Evolutionary conservation across 805 yeast genomes (phyloP), one percentile per base, ranked within the genome.

Genomic region (Myxozyma nipponensis): DNA sequence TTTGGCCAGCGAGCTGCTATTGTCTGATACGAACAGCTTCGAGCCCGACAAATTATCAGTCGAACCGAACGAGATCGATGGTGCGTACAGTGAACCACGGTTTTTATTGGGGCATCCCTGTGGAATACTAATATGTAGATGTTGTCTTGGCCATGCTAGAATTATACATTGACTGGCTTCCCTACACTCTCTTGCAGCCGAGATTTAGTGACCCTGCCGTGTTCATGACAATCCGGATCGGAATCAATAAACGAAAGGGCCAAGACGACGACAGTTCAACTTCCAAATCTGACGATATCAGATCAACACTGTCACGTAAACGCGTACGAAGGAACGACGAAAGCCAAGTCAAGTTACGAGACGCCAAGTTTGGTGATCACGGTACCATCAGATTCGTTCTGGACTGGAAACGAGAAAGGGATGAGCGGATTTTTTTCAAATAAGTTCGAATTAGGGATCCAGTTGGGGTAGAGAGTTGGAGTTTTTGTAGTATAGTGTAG

Each of bases 1-100:
- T 40, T 70, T 84, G 15, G 77, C 88, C 2, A 68, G 72, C 37
- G 77, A 75, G 53, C 58, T 82, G 39, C 66, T 72, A 43, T 59
- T 43, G 58, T 49, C 44, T 41, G 45, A 42, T n/a, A 18, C 40
- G 21, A 13, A 44, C 9, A 26, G 1, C 15, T 23, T 41, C 28
- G 36, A 39, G 22, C 35, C 25, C n/a, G 30, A 19, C 9, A 25
- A 32, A 4, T 49, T 52, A 23, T 32, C 34, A 26, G 49, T 52
- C 19, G 46, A 22, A 17, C 28, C 17, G 15, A 17, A 39, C 3
- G 46, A 44, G 17, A 47, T 36, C 28, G 42, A 52, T 26, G 46
- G 54, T 50, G 21, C 19, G 54, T n/a, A 6, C n/a, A 18, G 39
- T 42, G 17, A 19, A 7, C 21, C 21, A 2, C 18, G 10, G 7